A percentile compares a stretch with the other conserved stretches of the same genome.
Evolutionary conservation across 2,329 filamentous ascomycete genomes (phyloP).

Genomic region (Aspergillus caelatus): DNA sequence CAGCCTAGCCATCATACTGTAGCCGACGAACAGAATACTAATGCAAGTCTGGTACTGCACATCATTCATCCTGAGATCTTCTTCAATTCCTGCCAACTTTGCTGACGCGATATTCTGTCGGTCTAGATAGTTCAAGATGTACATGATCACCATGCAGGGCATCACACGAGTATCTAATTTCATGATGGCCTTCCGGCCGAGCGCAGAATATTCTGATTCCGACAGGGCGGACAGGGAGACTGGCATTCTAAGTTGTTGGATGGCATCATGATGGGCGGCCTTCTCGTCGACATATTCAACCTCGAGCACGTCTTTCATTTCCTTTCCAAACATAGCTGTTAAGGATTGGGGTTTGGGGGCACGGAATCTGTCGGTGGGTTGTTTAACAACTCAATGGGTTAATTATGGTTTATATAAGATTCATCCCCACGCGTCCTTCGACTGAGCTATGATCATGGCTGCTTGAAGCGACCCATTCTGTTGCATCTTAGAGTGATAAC

Average conservation of each 20-base stretch:
- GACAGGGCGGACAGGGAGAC: not conserved
- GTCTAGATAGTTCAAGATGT: slow-evolving; percentile 43
- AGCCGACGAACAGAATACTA: slow-evolving; percentile 50
- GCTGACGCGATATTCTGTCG: slow-evolving; percentile 47
- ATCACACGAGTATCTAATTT: not conserved
- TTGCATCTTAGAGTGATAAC: rapidly evolving
- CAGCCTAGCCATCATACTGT: slow-evolving; percentile 24
- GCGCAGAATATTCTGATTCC: not conserved
- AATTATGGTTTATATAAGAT: too few relatives aligned
- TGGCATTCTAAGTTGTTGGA: not conserved
- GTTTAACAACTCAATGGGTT: too few relatives aligned
- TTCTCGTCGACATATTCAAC: not conserved
- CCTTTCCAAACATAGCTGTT: not conserved
- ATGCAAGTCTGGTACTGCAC: slow-evolving; percentile 45
- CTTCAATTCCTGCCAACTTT: slow-evolving; percentile 42
- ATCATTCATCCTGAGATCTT: slow-evolving; percentile 39
- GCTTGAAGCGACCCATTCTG: too few relatives aligned
- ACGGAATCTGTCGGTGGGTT: not conserved
- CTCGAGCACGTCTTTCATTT: not conserved
- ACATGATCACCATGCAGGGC: slow-evolving; percentile 25
- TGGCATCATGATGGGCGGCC: not conserved
- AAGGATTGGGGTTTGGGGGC: not conserved
- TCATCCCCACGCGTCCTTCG: not conserved
- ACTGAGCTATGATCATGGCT: not conserved
- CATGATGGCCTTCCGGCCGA: not conserved